A percentile compares a stretch with the other conserved stretches of the same genome.
Conservation (phyloP, 345 rosid genomes). For the Linum lewisii region DNA sequence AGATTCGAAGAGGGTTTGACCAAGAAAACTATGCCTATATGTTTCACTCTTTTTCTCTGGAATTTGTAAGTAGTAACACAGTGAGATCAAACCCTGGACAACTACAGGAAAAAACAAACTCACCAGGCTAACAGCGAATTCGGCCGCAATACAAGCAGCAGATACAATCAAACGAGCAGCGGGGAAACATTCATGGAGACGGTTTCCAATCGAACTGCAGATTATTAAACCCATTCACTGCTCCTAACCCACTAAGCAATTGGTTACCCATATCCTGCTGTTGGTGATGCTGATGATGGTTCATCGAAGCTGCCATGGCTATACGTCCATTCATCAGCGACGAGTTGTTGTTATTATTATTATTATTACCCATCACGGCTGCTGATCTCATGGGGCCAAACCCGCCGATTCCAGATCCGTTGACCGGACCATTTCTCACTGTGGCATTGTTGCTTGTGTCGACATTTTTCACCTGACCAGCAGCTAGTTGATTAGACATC, state of each 20-base stretch:
- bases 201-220: slow-evolving; percentile 78
- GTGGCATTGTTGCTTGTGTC: slow-evolving; percentile 37
- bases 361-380: slow-evolving; percentile 45
- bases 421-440: too few species aligned
- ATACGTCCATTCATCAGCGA: slow-evolving; percentile 65
- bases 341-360: too few species aligned
- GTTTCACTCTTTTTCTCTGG: too few species aligned
- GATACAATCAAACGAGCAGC: background rate
- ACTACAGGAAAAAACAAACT: slow-evolving; percentile 17
- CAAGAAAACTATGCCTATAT: too few species aligned
- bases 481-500: slow-evolving; percentile 55
- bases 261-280: slow-evolving; percentile 83
- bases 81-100: too few species aligned
- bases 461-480: slow-evolving; percentile 50
- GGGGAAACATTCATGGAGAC: slow-evolving; percentile 48
- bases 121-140: slow-evolving; percentile 4
- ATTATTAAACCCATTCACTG: slow-evolving; percentile 65
- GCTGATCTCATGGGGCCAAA: slow-evolving; percentile 73
- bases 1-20: too few species aligned
- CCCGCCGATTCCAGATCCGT: too few species aligned
- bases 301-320: slow-evolving; percentile 39
- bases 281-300: slow-evolving; percentile 24
- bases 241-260: slow-evolving; percentile 58
- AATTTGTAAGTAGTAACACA: too few species aligned
- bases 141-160: background rate